Percentiles rank a stretch among this genome's conserved stretches.
phyloP scores from a whole-genome alignment of 2,329 filamentous ascomycete species.

The Aspergillus niger region DNA sequence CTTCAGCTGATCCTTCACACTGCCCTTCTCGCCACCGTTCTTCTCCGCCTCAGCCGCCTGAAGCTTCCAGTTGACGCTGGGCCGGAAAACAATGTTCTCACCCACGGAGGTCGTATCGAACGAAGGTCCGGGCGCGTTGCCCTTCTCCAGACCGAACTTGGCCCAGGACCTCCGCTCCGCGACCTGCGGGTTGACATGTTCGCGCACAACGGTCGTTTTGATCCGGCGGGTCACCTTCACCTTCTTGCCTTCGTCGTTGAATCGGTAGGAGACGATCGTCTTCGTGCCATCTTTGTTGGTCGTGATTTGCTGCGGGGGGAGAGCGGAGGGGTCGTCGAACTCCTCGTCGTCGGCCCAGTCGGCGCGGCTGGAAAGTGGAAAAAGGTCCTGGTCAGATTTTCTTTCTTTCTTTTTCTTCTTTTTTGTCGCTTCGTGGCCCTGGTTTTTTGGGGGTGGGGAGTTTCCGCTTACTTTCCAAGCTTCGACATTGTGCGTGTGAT shows the following conservation, averaged over 20 bases:
- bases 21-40: slow-evolving; percentile 57
- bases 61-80: slow-evolving; percentile 90
- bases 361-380: slow-evolving; percentile 51
- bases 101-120: slow-evolving; percentile 88
- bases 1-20: slow-evolving; percentile 72
- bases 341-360: slow-evolving; percentile 95
- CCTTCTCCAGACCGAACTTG: slow-evolving; percentile 90
- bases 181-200: slow-evolving; percentile 93
- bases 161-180: slow-evolving; percentile 90
- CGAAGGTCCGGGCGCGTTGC: slow-evolving; percentile 79
- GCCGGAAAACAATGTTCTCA: slow-evolving; percentile 98
- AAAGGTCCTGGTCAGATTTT: slow-evolving; percentile 8
- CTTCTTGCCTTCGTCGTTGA: slow-evolving; percentile 92
- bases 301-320: slow-evolving; percentile 85
- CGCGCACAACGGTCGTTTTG: slow-evolving; percentile 86
- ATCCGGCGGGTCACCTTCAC: slow-evolving; percentile 97
- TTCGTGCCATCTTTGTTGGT: slow-evolving; percentile 98
- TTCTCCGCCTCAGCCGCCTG: slow-evolving; percentile 71
- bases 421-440: background rate
- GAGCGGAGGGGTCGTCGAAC: slow-evolving; percentile 80
- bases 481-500: slow-evolving; percentile 47
- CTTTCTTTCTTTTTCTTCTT: background rate
- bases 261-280: slow-evolving; percentile 85
- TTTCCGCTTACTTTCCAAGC: slow-evolving; percentile 47
- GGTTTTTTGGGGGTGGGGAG: background rate